Base-by-base conservation (phyloP, 2,329 filamentous ascomycete genomes). In the Alternaria postmessia region DNA sequence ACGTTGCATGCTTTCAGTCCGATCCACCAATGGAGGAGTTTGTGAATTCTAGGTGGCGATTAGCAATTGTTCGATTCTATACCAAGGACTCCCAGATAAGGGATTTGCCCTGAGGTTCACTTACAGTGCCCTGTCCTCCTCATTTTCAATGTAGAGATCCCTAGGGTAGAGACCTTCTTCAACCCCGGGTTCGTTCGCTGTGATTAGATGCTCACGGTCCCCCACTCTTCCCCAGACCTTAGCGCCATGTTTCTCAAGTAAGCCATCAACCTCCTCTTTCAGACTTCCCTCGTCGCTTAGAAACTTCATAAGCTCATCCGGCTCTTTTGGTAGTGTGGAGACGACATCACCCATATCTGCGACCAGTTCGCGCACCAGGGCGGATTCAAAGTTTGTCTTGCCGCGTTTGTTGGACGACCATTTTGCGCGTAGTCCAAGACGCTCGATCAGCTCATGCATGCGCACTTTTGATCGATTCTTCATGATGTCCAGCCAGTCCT, bases 361-460 rank as follows among this genome's bases (percentile, higher is more conserved):
- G n/a, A 77, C 74, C 56, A 77, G 54, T 22, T 75, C 73, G 56
- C 73, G 69, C 14, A 76, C 70, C n/a, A 75, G 55, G 20, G 69
- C 70, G 43, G 73, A 76, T 51, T 77, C 74, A 47, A 77, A 77
- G 36, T 76, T 76, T 16, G 75, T 76, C 56, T 77, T 77, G 51
- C 75, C 75, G 18, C 75, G 75, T 55, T 76, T 77, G 63, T 76
- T 76, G n/a, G 74, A 75, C 28, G 72, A 76, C 74, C 74, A 76
- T 61, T 75, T 77, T 11, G 75, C 74, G 26, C 74, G 70, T 12
- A 77, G 51, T 6, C 75, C 75, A 44, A 77, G 67, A 14, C 73
- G 66, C 44, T 77, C 74, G 22, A 77, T 77, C n/a, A 77, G 59
- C 54, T 76, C 74, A 55, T 77, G 75, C 75, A 77, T 77, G 51